Percentiles rank a stretch among this genome's conserved stretches.
phyloP scores from a whole-genome alignment of 805 yeast species.

The Candida ipomoeae region DNA sequence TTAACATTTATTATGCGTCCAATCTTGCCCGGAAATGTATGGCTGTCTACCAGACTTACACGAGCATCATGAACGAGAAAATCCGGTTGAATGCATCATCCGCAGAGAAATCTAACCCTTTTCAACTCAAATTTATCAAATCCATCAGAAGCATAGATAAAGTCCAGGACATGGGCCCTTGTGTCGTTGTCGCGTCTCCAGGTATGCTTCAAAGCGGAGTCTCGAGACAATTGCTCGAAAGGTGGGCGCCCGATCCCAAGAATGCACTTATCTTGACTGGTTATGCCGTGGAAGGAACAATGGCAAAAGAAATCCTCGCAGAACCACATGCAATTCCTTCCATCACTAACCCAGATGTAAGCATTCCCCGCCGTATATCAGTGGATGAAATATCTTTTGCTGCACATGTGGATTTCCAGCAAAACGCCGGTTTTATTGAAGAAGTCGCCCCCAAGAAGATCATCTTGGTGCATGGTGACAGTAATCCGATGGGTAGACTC shows the following conservation, averaged over 20 bases:
- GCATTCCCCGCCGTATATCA: constrained; percentile 79
- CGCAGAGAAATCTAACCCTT: constrained; percentile 60
- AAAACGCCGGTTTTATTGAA: constrained; percentile 87
- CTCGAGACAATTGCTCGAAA: constrained; percentile 83
- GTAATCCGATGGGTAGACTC: constrained; percentile 96
- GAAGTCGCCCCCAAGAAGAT: constrained; percentile 79
- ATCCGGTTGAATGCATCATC: constrained; percentile 57
- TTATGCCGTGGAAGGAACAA: constrained; percentile 96
- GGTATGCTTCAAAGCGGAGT: constrained; percentile 98
- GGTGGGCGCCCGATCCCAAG: constrained; percentile 96
- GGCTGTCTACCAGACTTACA: constrained; percentile 95
- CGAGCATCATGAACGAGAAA: constrained; percentile 94
- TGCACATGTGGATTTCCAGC: constrained; percentile 98
- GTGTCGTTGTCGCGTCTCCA: constrained; percentile 94
- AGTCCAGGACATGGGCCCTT: constrained; percentile 91
- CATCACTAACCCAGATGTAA: constrained; percentile 68
- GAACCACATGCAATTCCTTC: constrained; percentile 93
- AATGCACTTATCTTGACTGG: constrained; percentile 89
- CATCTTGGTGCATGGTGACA: constrained; percentile 94
- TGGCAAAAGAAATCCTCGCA: constrained; percentile 84
- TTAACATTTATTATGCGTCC: constrained; percentile 88
- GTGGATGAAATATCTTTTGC: constrained; percentile 97
- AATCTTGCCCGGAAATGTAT: constrained; percentile 91
- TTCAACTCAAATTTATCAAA: constrained; percentile 80
- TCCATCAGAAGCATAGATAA: constrained; percentile 75